Percentiles rank a stretch among this genome's conserved stretches.
phyloP scores from a whole-genome alignment of 345 rosid genomes.

The Salix exigua region DNA sequence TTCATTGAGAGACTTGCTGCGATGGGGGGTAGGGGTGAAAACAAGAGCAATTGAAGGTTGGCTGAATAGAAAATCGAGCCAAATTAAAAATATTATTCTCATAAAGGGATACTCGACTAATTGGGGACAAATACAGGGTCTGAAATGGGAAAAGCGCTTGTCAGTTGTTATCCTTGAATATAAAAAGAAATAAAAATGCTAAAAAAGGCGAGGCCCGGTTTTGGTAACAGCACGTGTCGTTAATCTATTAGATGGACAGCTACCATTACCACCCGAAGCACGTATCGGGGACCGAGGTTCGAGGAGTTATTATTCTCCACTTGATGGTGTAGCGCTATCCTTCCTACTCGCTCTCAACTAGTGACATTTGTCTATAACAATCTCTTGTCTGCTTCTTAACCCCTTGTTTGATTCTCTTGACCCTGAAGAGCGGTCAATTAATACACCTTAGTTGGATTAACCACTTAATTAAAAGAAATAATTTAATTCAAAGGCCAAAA shows the following conservation, averaged over 20 bases:
- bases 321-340: not conserved
- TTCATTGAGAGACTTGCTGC: too few species aligned
- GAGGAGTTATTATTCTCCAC: not conserved
- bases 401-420: not conserved
- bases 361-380: slow-evolving; percentile 7
- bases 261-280: slow-evolving; percentile 3
- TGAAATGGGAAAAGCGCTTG: not conserved
- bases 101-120: not conserved
- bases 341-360: not conserved
- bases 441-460: not conserved
- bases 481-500: not conserved
- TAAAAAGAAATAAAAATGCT: not conserved
- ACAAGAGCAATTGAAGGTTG: too few species aligned
- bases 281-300: slow-evolving; percentile 21
- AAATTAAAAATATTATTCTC: too few species aligned
- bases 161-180: not conserved
- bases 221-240: slow-evolving; percentile 16
- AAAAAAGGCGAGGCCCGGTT: not conserved
- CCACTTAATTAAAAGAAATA: not conserved
- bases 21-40: too few species aligned
- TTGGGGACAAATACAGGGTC: not conserved
- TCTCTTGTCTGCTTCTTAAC: not conserved
- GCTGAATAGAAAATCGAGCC: too few species aligned
- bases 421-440: not conserved
- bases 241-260: slow-evolving; percentile 13